Conservation (phyloP, 495 filamentous ascomycete species). For the Aspergillus leporis region DNA sequence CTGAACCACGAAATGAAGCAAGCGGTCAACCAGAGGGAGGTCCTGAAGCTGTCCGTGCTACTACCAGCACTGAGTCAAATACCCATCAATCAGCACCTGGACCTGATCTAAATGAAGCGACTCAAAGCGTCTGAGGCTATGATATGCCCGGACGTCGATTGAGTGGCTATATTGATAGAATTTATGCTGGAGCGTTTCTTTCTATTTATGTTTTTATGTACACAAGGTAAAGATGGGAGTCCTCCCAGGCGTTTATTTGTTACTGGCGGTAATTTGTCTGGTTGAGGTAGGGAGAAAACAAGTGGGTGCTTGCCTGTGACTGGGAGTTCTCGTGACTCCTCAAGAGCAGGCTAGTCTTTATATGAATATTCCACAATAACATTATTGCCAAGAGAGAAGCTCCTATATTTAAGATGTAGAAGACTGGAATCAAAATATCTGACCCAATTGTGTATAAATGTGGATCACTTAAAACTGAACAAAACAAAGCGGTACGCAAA, state of each 20-base stretch:
- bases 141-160: not conserved
- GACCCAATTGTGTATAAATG: not conserved
- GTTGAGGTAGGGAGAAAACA: constrained; percentile 1
- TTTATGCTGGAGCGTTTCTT: constrained; percentile 8
- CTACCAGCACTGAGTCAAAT: constrained; percentile 1
- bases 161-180: constrained; percentile 6
- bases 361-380: constrained; percentile 1
- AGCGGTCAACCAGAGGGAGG: not conserved
- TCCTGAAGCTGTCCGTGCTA: not conserved
- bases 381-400: not conserved
- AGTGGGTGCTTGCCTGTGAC: not conserved
- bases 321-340: constrained; percentile 2
- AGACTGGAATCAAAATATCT: not conserved
- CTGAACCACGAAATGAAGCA: not conserved
- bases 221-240: constrained; percentile 9
- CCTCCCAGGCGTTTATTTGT: constrained; percentile 12
- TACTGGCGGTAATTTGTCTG: constrained; percentile 2
- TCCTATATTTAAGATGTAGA: not conserved
- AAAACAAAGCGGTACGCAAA: not conserved
- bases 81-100: not conserved
- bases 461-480: not conserved
- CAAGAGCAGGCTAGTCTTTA: constrained; percentile 1
- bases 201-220: constrained; percentile 1
- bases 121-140: not conserved
- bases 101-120: constrained; percentile 4